Evolutionary conservation across 2,329 filamentous ascomycete genomes (phyloP), one percentile per base, ranked within the genome.

Genomic region (Trichoderma lentiforme): DNA sequence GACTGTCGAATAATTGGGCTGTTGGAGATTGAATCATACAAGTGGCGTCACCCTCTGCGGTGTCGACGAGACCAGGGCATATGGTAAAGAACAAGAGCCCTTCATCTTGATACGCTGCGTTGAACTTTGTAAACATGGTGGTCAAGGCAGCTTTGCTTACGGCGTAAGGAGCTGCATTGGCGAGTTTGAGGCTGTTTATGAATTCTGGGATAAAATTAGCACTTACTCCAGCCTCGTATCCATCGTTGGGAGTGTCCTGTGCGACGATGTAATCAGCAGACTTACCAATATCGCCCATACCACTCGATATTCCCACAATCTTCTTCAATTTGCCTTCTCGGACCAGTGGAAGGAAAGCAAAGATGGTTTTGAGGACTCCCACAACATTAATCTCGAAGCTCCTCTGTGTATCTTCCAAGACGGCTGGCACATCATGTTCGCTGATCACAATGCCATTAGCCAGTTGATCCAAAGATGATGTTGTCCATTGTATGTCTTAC

Each of bases 401-500:
- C 15, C n/a, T 1, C 7, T 43, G 39, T 0, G 39, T 0, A 43
- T 43, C 39, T 43, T 43, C 3, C 18, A 43, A 43, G 7, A 43
- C 18, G 39, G 39, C 39, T 4, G 39, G 39, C 7, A 43, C 15
- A 3, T 43, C 39, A 9, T 43, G 15, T 18, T 43, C 39, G 39
- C 39, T 43, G 7, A 0, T 43, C 4, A 2, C 15, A n/a, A 9
- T 2, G 15, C 15, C 7, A 43, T 43, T 43, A 43, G 39, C 18
- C 0, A 43, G n/a, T 15, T 0, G 9, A n/a, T 8, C 7, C 0
- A 4, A 43, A 43, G 15, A n/a, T 2, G 1, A 43, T n/a, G 9
- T 43, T 15, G 3, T 43, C 39, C 7, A n/a, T 43, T 8, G 3
- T 43, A 43, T n/a, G 39, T 1, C 39, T 43, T 43, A 43, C 39